Evolutionary conservation across 768 basidiomycete genomes (phyloP).

Genomic region (Boletus reticuloceps): DNA sequence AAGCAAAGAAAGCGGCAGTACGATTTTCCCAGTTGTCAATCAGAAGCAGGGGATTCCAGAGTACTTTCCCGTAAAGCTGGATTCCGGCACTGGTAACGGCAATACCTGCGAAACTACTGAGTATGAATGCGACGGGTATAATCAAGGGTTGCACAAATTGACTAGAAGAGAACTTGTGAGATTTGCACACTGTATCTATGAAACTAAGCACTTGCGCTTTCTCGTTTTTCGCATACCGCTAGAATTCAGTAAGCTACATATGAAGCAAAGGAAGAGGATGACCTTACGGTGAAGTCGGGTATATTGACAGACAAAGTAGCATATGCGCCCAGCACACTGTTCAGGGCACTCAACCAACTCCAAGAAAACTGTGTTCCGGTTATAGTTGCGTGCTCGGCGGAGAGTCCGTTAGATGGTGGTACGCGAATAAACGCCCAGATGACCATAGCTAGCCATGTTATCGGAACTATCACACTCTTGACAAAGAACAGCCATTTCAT

Average conservation of each 20-base stretch:
- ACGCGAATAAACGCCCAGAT: constrained; percentile 76
- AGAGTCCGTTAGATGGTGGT: constrained; percentile 59
- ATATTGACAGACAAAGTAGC: constrained; percentile 76
- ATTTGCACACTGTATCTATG: neutral
- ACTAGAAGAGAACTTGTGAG: constrained; percentile 29
- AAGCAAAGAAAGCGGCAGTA: constrained; percentile 79
- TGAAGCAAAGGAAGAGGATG: neutral
- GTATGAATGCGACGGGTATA: constrained; percentile 77
- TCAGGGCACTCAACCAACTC: constrained; percentile 77
- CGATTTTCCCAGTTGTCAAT: constrained; percentile 85
- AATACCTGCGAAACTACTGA: constrained; percentile 76
- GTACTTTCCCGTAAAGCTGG: constrained; percentile 61
- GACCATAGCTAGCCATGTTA: constrained; percentile 65
- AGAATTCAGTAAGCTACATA: neutral
- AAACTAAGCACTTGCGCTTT: constrained; percentile 44
- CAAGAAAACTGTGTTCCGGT: constrained; percentile 59
- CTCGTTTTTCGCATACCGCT: constrained; percentile 74
- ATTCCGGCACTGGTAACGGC: constrained; percentile 77
- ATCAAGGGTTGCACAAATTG: constrained; percentile 74
- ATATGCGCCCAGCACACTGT: constrained; percentile 74
- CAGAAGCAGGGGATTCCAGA: constrained; percentile 76
- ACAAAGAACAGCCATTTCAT: constrained; percentile 75
- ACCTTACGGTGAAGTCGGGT: constrained; percentile 70
- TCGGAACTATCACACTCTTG: constrained; percentile 64
- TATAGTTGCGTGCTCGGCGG: constrained; percentile 48